Evolutionary conservation across 768 basidiomycete species (phyloP).

Genomic region (Collybia sordida): DNA sequence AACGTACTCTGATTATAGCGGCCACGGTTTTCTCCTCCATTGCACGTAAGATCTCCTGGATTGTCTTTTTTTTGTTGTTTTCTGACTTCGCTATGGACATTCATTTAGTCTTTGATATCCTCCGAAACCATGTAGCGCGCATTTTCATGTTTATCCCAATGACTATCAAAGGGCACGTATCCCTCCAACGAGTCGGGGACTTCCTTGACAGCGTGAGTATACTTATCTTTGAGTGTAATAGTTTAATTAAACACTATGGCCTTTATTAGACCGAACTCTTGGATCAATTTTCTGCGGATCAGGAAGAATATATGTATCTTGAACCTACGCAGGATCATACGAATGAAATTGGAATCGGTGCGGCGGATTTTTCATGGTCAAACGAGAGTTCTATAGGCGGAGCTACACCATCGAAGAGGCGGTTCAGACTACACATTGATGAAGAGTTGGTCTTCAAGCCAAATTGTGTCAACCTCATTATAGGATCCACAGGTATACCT

Average conservation of each 20-base stretch:
- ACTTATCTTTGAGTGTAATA: too few species aligned
- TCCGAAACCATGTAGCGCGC: conserved; percentile 47
- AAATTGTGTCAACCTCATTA: conserved; percentile 51
- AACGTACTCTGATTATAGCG: neutral
- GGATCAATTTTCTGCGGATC: conserved; percentile 32
- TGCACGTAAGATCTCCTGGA: conserved; percentile 3
- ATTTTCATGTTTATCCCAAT: conserved; percentile 24
- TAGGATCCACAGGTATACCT: conserved; percentile 48
- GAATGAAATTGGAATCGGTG: conserved; percentile 47
- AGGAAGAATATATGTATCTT: conserved; percentile 8
- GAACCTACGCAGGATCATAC: conserved; percentile 5
- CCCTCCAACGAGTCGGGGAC: conserved; percentile 50
- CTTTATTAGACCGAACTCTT: conserved; percentile 42
- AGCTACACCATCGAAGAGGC: conserved; percentile 41
- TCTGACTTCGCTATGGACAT: neutral
- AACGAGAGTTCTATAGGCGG: conserved; percentile 19
- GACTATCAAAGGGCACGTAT: conserved; percentile 49
- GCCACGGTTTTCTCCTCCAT: conserved; percentile 15
- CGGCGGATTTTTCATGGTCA: conserved; percentile 59
- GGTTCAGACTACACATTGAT: conserved; percentile 48
- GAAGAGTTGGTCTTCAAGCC: conserved; percentile 54
- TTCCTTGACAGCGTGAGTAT: conserved; percentile 34
- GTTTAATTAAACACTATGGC: too few species aligned
- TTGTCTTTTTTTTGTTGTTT: neutral
- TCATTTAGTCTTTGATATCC: conserved; percentile 53